phyloP scores from a whole-genome alignment of 2,329 filamentous ascomycete genomes.

The Chrysoporthe cubensis region DNA sequence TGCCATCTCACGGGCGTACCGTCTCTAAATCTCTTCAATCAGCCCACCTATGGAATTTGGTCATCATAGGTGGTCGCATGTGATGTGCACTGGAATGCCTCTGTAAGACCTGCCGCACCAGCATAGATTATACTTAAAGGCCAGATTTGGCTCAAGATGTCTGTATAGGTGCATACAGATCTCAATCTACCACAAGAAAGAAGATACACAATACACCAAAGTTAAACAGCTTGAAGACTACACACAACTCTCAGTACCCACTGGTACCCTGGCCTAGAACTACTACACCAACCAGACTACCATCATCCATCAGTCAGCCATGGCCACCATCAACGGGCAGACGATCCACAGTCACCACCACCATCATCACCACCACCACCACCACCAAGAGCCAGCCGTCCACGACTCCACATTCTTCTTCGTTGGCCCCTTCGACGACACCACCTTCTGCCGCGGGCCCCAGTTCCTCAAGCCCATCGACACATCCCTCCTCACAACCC shows the following conservation, averaged over 20 bases:
- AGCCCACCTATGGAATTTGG: conserved; percentile 23
- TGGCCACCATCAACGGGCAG: conserved; percentile 9
- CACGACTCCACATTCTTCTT: conserved; percentile 25
- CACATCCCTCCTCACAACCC: conserved; percentile 22
- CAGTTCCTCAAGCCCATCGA: conserved; percentile 28
- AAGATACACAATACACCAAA: neutral
- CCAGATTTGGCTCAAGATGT: neutral
- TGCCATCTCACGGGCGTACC: conserved; percentile 3
- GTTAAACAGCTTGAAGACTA: neutral
- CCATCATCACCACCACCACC: conserved; percentile 1
- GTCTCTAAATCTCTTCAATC: conserved; percentile 24
- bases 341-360: conserved; percentile 7
- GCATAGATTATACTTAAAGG: neutral
- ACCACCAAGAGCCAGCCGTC: conserved; percentile 11
- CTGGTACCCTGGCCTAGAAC: neutral
- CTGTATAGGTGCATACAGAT: neutral
- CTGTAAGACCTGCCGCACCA: neutral
- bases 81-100: neutral
- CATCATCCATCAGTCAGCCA: neutral
- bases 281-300: neutral
- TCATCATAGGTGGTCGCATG: conserved; percentile 11
- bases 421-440: conserved; percentile 27
- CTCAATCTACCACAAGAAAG: neutral
- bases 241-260: neutral
- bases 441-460: conserved; percentile 23